Percentiles rank a stretch among this genome's conserved stretches.
phyloP scores from a whole-genome alignment of 176 grass and related monocot genomes.

The Oryza coarctata region DNA sequence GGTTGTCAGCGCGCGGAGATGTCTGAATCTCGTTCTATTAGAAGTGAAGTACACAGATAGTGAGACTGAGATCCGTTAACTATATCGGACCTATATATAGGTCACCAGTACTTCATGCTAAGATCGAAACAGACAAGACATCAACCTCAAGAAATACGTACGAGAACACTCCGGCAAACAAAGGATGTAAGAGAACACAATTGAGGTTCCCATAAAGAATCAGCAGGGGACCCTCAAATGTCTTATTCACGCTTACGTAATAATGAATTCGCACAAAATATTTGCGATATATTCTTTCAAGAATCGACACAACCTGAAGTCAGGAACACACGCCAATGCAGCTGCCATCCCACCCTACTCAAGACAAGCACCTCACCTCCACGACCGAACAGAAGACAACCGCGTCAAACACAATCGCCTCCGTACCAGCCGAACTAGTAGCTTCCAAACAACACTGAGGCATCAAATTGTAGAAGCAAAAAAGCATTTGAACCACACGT shows the following conservation, averaged over 20 bases:
- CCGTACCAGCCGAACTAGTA: not conserved
- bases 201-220: not conserved
- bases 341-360: not conserved
- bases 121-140: not conserved
- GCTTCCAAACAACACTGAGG: not conserved
- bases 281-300: not conserved
- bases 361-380: not conserved
- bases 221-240: too few relatives aligned
- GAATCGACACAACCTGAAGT: not conserved
- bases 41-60: too few relatives aligned
- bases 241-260: not conserved
- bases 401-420: not conserved
- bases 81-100: too few relatives aligned
- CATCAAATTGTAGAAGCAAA: not conserved
- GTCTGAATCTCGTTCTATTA: too few relatives aligned
- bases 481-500: not conserved
- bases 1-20: too few relatives aligned
- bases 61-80: too few relatives aligned
- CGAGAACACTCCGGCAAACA: too few relatives aligned
- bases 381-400: not conserved
- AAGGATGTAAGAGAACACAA: not conserved
- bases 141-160: not conserved
- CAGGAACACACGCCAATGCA: not conserved
- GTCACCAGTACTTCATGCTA: not conserved
- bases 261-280: conserved; percentile 13